Conservation (phyloP, 768 basidiomycete genomes). For the Podaxis sp. region DNA sequence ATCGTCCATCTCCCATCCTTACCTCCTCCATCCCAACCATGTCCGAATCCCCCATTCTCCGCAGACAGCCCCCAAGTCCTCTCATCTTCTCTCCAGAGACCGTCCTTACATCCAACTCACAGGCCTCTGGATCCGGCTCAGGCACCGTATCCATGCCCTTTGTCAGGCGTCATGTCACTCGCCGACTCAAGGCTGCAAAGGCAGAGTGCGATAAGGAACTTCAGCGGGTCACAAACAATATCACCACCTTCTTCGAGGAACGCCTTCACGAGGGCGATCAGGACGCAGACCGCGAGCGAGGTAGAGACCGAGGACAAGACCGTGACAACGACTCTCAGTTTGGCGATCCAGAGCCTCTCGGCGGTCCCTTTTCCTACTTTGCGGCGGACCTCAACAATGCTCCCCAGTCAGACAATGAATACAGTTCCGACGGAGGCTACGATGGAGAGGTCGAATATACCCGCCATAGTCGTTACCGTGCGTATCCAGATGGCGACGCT, state of each 20-base stretch:
- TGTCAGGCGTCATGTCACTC: conserved; percentile 88
- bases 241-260: conserved; percentile 94
- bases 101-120: conserved; percentile 48
- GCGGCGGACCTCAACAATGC: conserved; percentile 54
- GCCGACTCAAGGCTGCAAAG: conserved; percentile 92
- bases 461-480: conserved; percentile 74
- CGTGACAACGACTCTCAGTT: conserved; percentile 57
- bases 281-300: conserved; percentile 60
- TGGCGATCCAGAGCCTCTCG: conserved; percentile 53
- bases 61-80: conserved; percentile 72
- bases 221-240: conserved; percentile 88
- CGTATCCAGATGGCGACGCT: conserved; percentile 50
- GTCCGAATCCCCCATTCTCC: conserved; percentile 49
- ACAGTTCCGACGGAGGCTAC: conserved; percentile 79
- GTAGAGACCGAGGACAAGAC: conserved; percentile 49
- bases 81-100: conserved; percentile 75
- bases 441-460: conserved; percentile 71
- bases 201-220: conserved; percentile 96
- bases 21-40: conserved; percentile 27
- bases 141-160: conserved; percentile 91
- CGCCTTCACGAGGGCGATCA: conserved; percentile 76
- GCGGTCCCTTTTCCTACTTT: conserved; percentile 61
- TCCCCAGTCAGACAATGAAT: conserved; percentile 61
- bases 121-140: conserved; percentile 49
- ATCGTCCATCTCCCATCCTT: conserved; percentile 18